A percentile compares a stretch with the other conserved stretches of the same genome.
These are phyloP conservation scores for Myriosclerotinia scirpicola DNA, from an alignment of 2,329 filamentous ascomycete species.

Conservation along the genomic window DNA sequence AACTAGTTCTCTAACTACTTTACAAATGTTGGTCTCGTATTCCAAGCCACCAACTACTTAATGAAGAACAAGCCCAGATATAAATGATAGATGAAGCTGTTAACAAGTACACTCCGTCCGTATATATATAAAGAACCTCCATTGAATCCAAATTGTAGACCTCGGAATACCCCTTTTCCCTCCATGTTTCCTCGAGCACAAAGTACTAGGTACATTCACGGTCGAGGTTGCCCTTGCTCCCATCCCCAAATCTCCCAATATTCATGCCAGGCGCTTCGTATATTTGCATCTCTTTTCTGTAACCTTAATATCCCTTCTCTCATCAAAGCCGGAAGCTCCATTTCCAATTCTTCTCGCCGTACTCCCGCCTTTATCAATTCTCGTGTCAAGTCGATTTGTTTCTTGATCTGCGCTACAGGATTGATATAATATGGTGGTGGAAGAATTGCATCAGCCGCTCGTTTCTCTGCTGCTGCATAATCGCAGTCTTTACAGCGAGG, in stretches of 20 bases:
- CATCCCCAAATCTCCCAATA: constrained; percentile 38
- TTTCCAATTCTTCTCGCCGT: constrained; percentile 27
- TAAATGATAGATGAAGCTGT: not conserved
- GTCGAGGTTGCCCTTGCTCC: constrained; percentile 18
- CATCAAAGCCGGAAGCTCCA: constrained; percentile 24
- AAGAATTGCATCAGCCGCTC: constrained; percentile 27
- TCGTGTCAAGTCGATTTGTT: constrained; percentile 27
- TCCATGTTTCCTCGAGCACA: not conserved
- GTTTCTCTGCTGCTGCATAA: constrained; percentile 27
- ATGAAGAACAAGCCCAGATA: not conserved
- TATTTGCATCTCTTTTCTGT: constrained; percentile 24
- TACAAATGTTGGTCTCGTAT: not conserved
- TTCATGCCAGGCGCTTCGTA: constrained; percentile 30
- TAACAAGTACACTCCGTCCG: no score
- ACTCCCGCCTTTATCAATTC: constrained; percentile 28
- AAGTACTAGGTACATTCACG: not conserved
- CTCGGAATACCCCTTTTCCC: no score
- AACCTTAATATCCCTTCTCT: constrained; percentile 24
- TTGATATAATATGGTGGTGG: constrained; percentile 26
- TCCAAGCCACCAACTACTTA: not conserved
- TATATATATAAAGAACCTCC: not conserved
- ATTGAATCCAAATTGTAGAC: not conserved
- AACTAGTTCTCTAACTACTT: not conserved
- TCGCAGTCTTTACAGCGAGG: constrained; percentile 36
- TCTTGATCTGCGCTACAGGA: constrained; percentile 27